Evolutionary conservation across 495 filamentous ascomycete genomes (phyloP).

Genomic region (Emericellopsis terricola): DNA sequence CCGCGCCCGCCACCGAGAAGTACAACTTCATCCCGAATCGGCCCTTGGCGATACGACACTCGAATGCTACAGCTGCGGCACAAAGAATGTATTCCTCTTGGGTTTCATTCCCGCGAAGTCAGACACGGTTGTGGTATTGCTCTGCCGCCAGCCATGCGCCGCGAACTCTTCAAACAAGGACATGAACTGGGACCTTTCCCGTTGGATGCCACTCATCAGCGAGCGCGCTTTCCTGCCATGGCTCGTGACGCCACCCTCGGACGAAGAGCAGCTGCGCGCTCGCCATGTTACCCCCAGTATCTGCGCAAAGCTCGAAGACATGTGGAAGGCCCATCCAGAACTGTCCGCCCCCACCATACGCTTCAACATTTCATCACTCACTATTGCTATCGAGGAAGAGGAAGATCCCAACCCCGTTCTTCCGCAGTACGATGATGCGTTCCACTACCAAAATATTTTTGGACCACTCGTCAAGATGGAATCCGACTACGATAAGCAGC

Average conservation of each 20-base stretch:
- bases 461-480: conserved; percentile 97
- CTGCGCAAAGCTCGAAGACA: conserved; percentile 93
- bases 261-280: conserved; percentile 90
- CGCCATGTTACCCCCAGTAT: conserved; percentile 86
- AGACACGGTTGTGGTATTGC: conserved; percentile 89
- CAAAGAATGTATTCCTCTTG: conserved; percentile 97
- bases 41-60: conserved; percentile 93
- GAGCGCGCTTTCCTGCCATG: conserved; percentile 89
- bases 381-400: too few relatives aligned
- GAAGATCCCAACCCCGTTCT: conserved; percentile 90
- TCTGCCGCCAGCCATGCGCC: conserved; percentile 93
- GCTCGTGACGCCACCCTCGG: conserved; percentile 79
- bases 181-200: conserved; percentile 98
- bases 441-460: conserved; percentile 98
- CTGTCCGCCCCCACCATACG: conserved; percentile 84
- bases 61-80: conserved; percentile 99
- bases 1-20: conserved; percentile 93
- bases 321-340: conserved; percentile 92
- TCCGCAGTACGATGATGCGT: conserved; percentile 91
- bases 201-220: conserved; percentile 95
- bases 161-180: conserved; percentile 93
- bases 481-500: conserved; percentile 97
- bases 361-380: conserved; percentile 67
- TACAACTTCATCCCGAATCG: conserved; percentile 86
- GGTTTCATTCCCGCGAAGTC: conserved; percentile 99